These are phyloP conservation scores for Yamadazyma songkhlaensis DNA, from an alignment of 1,139 yeast genomes.

Conservation along the genomic window DNA sequence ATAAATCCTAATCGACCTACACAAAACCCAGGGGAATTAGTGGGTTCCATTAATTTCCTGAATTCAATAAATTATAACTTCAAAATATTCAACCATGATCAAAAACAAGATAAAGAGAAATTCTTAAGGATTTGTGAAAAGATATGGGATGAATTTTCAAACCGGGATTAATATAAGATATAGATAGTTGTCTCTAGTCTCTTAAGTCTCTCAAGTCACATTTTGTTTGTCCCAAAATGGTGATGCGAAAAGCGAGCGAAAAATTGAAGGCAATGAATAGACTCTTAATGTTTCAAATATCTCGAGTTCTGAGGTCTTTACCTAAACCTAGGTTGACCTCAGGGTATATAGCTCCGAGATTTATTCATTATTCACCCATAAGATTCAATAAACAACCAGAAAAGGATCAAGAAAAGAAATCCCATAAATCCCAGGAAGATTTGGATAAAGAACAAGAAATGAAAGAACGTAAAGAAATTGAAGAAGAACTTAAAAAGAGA, in stretches of 20 bases:
- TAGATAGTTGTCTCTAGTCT: too few species aligned
- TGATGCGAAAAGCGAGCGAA: slow-evolving; percentile 1
- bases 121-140: slow-evolving; percentile 53
- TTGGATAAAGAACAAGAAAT: slow-evolving; percentile 10
- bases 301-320: background rate
- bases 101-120: slow-evolving; percentile 35
- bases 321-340: background rate
- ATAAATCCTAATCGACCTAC: background rate
- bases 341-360: background rate
- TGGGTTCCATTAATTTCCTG: slow-evolving; percentile 44
- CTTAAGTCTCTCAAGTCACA: too few species aligned
- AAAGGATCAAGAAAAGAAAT: background rate
- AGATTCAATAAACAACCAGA: background rate
- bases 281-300: too few species aligned
- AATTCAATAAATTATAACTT: slow-evolving; percentile 43
- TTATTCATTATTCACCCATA: background rate
- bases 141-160: slow-evolving; percentile 50
- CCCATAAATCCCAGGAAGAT: background rate
- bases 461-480: slow-evolving; percentile 23
- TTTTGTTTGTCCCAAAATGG: background rate
- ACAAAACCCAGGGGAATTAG: slow-evolving; percentile 22
- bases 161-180: slow-evolving; percentile 7
- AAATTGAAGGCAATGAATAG: slow-evolving; percentile 5
- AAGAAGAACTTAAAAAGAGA: slow-evolving; percentile 32
- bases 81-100: slow-evolving; percentile 24